Evolutionary conservation across 2,329 filamentous ascomycete genomes (phyloP).

Genomic region (Scytalidium lignicola): DNA sequence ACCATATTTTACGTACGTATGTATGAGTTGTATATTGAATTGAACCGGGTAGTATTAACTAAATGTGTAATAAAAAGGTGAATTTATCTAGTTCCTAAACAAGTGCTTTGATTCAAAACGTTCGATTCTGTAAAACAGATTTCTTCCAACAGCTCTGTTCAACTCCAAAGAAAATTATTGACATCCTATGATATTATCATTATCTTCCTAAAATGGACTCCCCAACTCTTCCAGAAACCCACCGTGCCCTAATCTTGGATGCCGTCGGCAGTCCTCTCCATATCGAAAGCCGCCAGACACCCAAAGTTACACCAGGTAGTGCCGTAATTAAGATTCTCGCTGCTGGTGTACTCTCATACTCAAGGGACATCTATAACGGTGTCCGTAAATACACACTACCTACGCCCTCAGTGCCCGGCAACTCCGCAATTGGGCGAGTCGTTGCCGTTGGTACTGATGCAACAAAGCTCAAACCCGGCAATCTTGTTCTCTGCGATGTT

Average conservation of each 20-base stretch:
- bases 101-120: no score
- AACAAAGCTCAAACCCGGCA: conserved; percentile 23
- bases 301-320: conserved; percentile 28
- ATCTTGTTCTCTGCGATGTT: conserved; percentile 31
- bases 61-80: no score
- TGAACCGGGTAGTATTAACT: no score
- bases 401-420: conserved; percentile 26
- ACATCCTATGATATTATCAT: no score
- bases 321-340: conserved; percentile 34
- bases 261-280: conserved; percentile 12
- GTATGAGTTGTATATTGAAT: no score
- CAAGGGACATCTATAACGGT: conserved; percentile 33
- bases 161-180: no score
- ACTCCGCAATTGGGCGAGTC: conserved; percentile 29
- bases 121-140: no score
- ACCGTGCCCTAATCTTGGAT: conserved; percentile 23
- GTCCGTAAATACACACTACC: conserved; percentile 24
- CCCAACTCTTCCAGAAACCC: conserved; percentile 1
- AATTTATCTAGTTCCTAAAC: no score
- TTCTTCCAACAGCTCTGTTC: no score
- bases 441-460: conserved; percentile 29
- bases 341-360: conserved; percentile 32
- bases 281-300: conserved; percentile 29
- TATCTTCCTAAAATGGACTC: neutral
- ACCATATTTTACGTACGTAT: no score